These are phyloP conservation scores for Citrullus colocynthis DNA, from an alignment of 306 rosid species.

Conservation along the genomic window DNA sequence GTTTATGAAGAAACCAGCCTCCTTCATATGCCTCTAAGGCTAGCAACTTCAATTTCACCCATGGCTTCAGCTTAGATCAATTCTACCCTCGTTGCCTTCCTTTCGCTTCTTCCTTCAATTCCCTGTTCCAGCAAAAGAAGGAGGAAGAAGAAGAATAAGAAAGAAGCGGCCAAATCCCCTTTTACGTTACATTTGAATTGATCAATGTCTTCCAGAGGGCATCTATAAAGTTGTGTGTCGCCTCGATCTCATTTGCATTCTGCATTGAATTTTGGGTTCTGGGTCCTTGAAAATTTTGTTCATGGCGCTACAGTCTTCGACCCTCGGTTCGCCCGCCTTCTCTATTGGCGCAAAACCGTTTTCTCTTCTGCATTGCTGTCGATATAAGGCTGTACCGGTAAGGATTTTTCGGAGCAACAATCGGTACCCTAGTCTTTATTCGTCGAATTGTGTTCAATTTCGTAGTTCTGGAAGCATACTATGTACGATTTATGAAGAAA, in stretches of 20 bases:
- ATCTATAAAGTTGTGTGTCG: not conserved
- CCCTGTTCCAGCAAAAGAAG: not conserved
- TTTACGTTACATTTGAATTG: not conserved
- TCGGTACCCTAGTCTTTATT: conserved; percentile 16
- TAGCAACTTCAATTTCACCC: not conserved
- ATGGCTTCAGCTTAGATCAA: not conserved
- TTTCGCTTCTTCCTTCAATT: not conserved
- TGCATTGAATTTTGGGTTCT: conserved; percentile 6
- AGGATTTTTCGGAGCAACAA: conserved; percentile 20
- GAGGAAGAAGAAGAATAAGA: not conserved
- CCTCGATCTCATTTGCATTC: not conserved
- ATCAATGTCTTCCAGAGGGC: not conserved
- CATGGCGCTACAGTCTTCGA: conserved; percentile 32
- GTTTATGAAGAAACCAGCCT: not conserved
- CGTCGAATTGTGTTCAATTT: conserved; percentile 12
- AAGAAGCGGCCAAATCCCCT: not conserved
- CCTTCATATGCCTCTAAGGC: not conserved
- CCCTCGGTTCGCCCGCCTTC: conserved; percentile 13
- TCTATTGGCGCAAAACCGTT: conserved; percentile 14
- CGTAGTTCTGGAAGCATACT: conserved; percentile 14
- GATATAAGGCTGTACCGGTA: conserved; percentile 17
- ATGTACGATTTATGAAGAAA: conserved; percentile 4
- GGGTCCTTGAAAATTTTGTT: conserved; percentile 2
- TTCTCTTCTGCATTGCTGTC: conserved; percentile 14
- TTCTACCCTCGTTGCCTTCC: not conserved